Evolutionary conservation across 139 green algal genomes (phyloP), one percentile per base, ranked within the genome.

Genomic region (Ulvella scutata): DNA sequence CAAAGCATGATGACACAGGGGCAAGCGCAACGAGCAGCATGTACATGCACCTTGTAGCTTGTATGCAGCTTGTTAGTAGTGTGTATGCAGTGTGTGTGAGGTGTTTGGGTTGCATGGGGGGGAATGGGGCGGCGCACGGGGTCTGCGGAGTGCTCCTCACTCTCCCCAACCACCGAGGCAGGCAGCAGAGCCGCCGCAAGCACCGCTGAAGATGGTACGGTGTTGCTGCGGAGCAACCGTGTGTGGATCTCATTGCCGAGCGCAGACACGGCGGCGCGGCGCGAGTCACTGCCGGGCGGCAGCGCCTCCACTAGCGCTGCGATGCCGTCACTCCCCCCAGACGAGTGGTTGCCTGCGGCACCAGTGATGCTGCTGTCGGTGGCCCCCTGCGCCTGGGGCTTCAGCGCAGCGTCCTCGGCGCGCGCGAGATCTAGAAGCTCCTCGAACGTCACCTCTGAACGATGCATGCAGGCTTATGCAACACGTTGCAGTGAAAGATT

Each of bases 191-290:
- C 37, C 2, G 37, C 77, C 10, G 74, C 44, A 38, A 81, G 38
- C 31, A 81, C 73, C 26, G 60, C 77, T 3, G 73, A 72, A 1
- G 80, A 75, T 10, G 81, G 75, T 26, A 85, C 36, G 34, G 79
- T 44, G 38, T 60, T 79, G 72, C 35, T 38, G 31, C 33, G 23
- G 0, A 72, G 43, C 20, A 85, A 74, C 29, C 62, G 40, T 4
- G 43, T 59, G 10, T 76, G 74, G 33, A 85, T 43, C 10, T 34
- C 44, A 34, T 77, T 75, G 0, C 81, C 81, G 28, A 85, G 73
- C n/a, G 28, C 38, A 20, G 61, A 51, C 37, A 81, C 38, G 0
- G 78, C 81, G 28, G 23, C 34, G 4, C 34, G 43, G 3, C 77
- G 77, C 40, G 44, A 43, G 10, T 43, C 73, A 26, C 67, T 51